Evolutionary conservation across 2,329 filamentous ascomycete genomes (phyloP), one percentile per base, ranked within the genome.

Genomic region (Fusarium pininemorale): DNA sequence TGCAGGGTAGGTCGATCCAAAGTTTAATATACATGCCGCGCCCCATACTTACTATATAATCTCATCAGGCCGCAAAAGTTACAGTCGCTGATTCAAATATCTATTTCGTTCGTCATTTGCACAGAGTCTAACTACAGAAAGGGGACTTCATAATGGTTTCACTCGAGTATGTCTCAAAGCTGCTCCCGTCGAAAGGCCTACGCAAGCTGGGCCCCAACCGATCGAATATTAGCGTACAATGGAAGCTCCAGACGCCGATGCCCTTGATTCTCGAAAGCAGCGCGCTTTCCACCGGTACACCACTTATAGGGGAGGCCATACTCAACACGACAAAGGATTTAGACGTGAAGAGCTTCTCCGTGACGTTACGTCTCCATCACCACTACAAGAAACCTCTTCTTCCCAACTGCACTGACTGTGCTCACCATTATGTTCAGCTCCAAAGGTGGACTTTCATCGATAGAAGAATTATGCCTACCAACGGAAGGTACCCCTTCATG

Each of bases 381-480:
- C 39, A 41, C 20, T 41, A 41, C 39, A 41, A 41, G 39, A 41
- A 41, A 41, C 20, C 20, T 22, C 39, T 41, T 14, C 39, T 7
- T 41, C 20, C 39, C 13, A 41, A 41, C 39, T 41, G 39, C 39
- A 0, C 4, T 22, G 39, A 41, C 20, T 41, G 39, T 9, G 39
- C 39, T 22, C 20, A 41, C 39, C 20, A 41, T 22, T 22, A 41
- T 41, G 13, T 14, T 6, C 39, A 41, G 39, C 39, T 41, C 13
- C 39, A 41, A 14, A 41, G 5, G 2, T 41, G 39, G 39, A 9
- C 39, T 22, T 14, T 41, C 39, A 13, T 41, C 2, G 7, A 41
- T 9, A 41, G 20, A 22, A 8, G 20, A 14, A 14, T 41, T 2
- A 13, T 41, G 0, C 13, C 20, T 0, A 13, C 0, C 13, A 22